Evolutionary conservation across 179 eudicot genomes (phyloP).

Genomic region (Heliamphora pulchella): DNA sequence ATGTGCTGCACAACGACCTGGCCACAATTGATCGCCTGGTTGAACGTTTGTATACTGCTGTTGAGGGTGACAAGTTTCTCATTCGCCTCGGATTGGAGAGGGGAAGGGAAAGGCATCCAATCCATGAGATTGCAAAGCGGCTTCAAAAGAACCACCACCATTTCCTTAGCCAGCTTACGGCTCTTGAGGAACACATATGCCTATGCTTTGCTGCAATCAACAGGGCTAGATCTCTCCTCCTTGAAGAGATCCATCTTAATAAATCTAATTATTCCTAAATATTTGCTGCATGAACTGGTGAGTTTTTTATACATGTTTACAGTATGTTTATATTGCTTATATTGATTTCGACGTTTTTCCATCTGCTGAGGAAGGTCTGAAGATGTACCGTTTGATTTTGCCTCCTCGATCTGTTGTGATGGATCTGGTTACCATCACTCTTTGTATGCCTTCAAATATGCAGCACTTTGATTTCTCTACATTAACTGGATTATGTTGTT

Average conservation of each 20-base stretch:
- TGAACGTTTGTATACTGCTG: constrained; percentile 40
- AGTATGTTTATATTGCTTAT: background rate
- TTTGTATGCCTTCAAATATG: background rate
- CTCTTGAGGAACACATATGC: constrained; percentile 72
- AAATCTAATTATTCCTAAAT: constrained; percentile 11
- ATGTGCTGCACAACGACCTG: constrained; percentile 52
- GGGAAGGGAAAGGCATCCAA: constrained; percentile 58
- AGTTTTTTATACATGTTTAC: background rate
- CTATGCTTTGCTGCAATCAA: constrained; percentile 72
- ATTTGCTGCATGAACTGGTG: constrained; percentile 2
- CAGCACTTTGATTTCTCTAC: background rate
- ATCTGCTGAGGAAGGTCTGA: background rate
- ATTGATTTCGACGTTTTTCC: background rate
- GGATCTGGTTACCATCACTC: background rate
- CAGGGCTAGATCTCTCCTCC: constrained; percentile 58
- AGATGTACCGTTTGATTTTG: background rate
- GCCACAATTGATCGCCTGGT: constrained; percentile 72
- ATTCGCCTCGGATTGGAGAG: constrained; percentile 62
- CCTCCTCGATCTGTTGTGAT: background rate
- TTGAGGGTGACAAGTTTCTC: constrained; percentile 55
- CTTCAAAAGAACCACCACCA: constrained; percentile 45
- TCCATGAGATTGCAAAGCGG: constrained; percentile 61
- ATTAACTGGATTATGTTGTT: background rate
- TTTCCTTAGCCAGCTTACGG: constrained; percentile 49
- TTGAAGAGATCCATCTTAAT: constrained; percentile 36